Evolutionary conservation across 2,329 filamentous ascomycete species (phyloP), one percentile per base, ranked within the genome.

Genomic region (Ploettnerulaceae sp.): DNA sequence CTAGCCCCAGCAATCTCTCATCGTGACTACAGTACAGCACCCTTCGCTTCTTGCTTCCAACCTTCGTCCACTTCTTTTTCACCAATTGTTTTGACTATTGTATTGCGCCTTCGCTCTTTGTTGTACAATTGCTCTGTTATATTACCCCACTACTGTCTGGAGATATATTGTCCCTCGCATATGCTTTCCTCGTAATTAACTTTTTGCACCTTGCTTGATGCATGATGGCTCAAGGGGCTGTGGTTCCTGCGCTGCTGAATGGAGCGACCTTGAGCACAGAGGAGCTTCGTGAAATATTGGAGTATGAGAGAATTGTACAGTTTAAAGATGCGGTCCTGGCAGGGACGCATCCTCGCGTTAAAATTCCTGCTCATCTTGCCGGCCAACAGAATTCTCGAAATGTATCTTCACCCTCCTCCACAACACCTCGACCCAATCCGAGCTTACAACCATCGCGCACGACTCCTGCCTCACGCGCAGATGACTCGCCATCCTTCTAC

Each of bases 291-390:
- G 79, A 84, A 61, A 68, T 84, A 39, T 67, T 73, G 59, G 80
- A 90, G 67, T 93, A 89, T 71, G 78, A 84, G 63, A 88, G 84
- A 69, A 86, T 97, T 61, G 66, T 95, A 62, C 79, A 75, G 57
- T 82, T 97, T 67, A 84, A 82, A 67, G 86, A 95, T 71, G 75
- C 82, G 57, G 77, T 97, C 58, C 73, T 93, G 63, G 79, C 86
- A 65, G 89, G 90, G 62, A 81, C 76, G 58, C 84, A 90, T 61
- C 75, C 79, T 39, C 74, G 70, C 58, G 75, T 84, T 67, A 82
- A 79, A 63, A 64, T 74, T 25, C 72, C 75, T 48, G 58, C 68
- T 47, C 69, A 71, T 61, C 57, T 71, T 51, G 59, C 57, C 51
- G 57, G 52, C 20, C 63, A 64, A 49, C 53, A 58, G 32, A 54